phyloP scores from a whole-genome alignment of 2,329 filamentous ascomycete genomes.

The Monilinia vaccinii-corymbosi region DNA sequence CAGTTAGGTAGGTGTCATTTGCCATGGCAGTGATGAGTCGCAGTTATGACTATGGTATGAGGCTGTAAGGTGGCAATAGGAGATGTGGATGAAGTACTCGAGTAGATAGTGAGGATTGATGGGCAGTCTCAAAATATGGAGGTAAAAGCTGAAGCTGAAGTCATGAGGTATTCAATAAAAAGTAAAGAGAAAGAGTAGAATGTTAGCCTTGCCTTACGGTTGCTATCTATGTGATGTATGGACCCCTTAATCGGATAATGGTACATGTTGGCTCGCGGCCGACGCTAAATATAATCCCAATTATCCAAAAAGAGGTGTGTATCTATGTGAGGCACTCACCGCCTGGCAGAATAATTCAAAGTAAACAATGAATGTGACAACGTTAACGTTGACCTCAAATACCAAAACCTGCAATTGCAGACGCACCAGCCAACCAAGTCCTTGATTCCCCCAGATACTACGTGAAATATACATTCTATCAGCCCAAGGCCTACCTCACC shows the following conservation, averaged over 20 bases:
- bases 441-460: neutral
- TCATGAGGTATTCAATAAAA: neutral
- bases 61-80: neutral
- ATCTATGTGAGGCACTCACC: neutral
- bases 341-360: constrained; percentile 4
- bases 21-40: neutral
- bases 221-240: neutral
- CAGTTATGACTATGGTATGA: neutral
- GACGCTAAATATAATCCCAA: neutral
- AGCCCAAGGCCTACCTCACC: neutral
- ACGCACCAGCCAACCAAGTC: neutral
- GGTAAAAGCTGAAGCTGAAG: too few species aligned
- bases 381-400: neutral
- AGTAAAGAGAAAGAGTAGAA: neutral
- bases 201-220: neutral
- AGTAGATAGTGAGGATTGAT: neutral
- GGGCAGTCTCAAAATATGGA: neutral
- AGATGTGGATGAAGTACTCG: neutral
- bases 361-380: constrained; percentile 16
- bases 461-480: neutral
- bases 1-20: constrained; percentile 40
- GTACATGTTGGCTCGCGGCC: neutral
- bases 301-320: neutral
- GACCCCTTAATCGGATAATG: neutral
- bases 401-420: neutral